Conservation (phyloP, 2,329 filamentous ascomycete genomes). For the Ophiostoma tasmaniense region DNA sequence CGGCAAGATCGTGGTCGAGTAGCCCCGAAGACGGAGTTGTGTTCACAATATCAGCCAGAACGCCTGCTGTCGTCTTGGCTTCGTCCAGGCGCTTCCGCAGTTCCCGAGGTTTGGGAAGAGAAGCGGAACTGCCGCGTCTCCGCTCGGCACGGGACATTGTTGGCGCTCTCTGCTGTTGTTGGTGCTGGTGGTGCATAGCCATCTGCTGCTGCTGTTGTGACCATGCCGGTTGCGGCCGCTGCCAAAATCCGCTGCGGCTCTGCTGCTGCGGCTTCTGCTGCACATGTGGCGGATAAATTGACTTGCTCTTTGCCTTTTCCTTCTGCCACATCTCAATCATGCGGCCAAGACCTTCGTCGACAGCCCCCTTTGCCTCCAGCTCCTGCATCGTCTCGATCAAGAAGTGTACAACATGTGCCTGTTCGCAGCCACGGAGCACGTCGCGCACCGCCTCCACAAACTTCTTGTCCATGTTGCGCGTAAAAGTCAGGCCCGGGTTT, state of each 20-base stretch:
- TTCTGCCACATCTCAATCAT: constrained; percentile 82
- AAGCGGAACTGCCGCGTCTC: constrained; percentile 36
- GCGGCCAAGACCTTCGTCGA: constrained; percentile 64
- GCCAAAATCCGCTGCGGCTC: background rate
- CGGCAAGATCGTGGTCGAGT: constrained; percentile 75
- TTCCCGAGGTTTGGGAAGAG: constrained; percentile 62
- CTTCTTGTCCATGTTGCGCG: constrained; percentile 78
- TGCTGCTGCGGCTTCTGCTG: constrained; percentile 24
- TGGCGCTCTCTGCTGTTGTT: constrained; percentile 12
- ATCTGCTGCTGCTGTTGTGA: background rate
- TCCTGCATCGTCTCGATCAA: constrained; percentile 77
- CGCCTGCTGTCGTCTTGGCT: constrained; percentile 78
- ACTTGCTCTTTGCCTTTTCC: constrained; percentile 62
- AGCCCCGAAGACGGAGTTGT: constrained; percentile 72
- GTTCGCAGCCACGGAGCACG: constrained; percentile 60
- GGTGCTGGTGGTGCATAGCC: constrained; percentile 10
- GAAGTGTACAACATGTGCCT: constrained; percentile 74
- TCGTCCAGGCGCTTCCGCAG: constrained; percentile 79
- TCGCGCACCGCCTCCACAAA: constrained; percentile 71
- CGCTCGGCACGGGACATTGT: constrained; percentile 29
- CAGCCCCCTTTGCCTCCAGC: constrained; percentile 61
- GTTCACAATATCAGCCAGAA: constrained; percentile 85
- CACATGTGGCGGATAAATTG: constrained; percentile 34
- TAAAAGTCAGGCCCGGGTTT: constrained; percentile 85
- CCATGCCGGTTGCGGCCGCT: background rate